phyloP scores from a whole-genome alignment of 1,284 basidiomycete species.

The Porogramme epimiltina region DNA sequence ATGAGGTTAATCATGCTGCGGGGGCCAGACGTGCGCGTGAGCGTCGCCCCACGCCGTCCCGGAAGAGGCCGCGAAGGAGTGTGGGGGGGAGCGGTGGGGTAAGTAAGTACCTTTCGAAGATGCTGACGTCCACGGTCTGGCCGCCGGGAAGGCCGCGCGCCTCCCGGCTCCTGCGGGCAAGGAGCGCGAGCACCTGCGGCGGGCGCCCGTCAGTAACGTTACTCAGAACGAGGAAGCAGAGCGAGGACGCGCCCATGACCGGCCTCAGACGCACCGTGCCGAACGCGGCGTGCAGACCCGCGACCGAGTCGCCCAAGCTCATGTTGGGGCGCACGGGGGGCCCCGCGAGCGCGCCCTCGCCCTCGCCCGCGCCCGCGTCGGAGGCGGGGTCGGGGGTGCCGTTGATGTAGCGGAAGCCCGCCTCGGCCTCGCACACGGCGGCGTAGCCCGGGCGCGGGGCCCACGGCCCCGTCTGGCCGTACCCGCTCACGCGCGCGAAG shows the following conservation, averaged over 20 bases:
- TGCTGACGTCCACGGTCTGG: constrained; percentile 72
- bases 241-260: no score
- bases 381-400: constrained; percentile 58
- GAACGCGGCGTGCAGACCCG: constrained; percentile 71
- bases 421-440: constrained; percentile 73
- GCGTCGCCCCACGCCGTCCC: constrained; percentile 5
- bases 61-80: no score
- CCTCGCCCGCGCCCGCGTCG: no score
- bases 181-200: constrained; percentile 79
- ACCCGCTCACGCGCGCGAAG: constrained; percentile 73
- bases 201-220: background rate
- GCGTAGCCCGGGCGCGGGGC: constrained; percentile 68
- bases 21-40: background rate
- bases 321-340: constrained; percentile 72
- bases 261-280: constrained; percentile 61
- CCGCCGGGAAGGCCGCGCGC: constrained; percentile 43
- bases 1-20: constrained; percentile 71
- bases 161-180: constrained; percentile 47
- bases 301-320: constrained; percentile 69
- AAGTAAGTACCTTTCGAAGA: constrained; percentile 70
- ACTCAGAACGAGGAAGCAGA: background rate
- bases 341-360: constrained; percentile 47
- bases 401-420: constrained; percentile 73
- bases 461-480: constrained; percentile 76
- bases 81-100: constrained; percentile 2